Evolutionary conservation across 1,284 basidiomycete genomes (phyloP), one percentile per base, ranked within the genome.

Genomic region (Irpex sp.): DNA sequence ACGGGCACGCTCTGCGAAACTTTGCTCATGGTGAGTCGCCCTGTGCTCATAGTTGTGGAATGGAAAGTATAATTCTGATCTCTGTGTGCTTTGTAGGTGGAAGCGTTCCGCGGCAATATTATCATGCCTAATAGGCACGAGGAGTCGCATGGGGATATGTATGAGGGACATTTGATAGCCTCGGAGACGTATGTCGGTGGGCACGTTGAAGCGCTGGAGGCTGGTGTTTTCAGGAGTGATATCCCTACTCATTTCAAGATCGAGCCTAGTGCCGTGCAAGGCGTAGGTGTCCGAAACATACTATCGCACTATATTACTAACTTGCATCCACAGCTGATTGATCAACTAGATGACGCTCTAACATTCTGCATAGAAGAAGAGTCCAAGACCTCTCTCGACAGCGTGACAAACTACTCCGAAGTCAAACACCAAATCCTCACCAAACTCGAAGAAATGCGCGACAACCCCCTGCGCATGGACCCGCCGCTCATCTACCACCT

Each of bases 171-270:
- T 75, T 76, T 99, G 18, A 82, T 99, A 16, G 91, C 96, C 0
- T 96, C 94, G 0, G 97, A 99, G 74, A 99, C 97, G 0, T 99
- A 99, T 71, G 97, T 99, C 56, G 97, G 97, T 59, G 97, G 97
- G 28, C 97, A 99, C 74, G 97, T 99, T 66, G 97, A 99, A 75
- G 97, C 97, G 3, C 78, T 99, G 36, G 97, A 99, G 75, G 97
- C 97, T 19, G 97, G 97, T 14, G 97, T 99, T 5, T 99, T 99
- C 76, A 84, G 97, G 45, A 96, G 92, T 68, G 97, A 99, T 71
- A 99, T 99, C 65, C 78, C 89, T 3, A 94, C 93, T 1, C 89
- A 99, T 66, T 99, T 99, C 83, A 97, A 95, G 78, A 87, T 99
- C 53, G 92, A 91, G 14, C 96, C 97, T 0, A 77, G 79, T 1